These are phyloP conservation scores for Pseudonitzschia delicatissima DNA, from an alignment of 108 stramenopile genomes.

Conservation along the genomic window DNA sequence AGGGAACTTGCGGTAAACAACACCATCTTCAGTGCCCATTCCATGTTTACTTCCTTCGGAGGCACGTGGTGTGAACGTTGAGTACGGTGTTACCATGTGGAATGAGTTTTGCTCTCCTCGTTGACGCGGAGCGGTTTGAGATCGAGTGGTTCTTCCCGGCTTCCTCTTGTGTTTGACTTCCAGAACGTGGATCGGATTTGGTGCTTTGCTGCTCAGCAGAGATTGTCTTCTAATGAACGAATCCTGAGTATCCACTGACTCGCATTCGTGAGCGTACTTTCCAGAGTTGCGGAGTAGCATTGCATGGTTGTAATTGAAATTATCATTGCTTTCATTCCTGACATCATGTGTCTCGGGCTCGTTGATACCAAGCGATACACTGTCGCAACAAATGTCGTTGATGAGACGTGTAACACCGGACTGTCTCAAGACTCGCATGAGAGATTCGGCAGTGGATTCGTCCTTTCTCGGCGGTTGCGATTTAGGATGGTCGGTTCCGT, in stretches of 20 bases:
- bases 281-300: background rate
- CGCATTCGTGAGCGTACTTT: constrained; percentile 1
- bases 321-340: background rate
- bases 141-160: constrained; percentile 4
- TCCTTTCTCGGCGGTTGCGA: background rate
- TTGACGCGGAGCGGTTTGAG: constrained; percentile 34
- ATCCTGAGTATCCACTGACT: constrained; percentile 1
- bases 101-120: constrained; percentile 2
- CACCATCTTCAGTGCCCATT: background rate
- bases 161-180: constrained; percentile 13
- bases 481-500: background rate
- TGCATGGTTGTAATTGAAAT: constrained; percentile 1
- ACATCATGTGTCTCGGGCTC: constrained; percentile 14
- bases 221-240: constrained; percentile 11
- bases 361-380: background rate
- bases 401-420: constrained; percentile 17
- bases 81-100: background rate
- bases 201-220: background rate
- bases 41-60: background rate
- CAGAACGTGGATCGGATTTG: constrained; percentile 9
- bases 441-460: constrained; percentile 3
- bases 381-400: constrained; percentile 31
- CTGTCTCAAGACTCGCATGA: constrained; percentile 8
- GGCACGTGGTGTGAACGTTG: constrained; percentile 7
- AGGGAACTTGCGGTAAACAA: background rate